Evolutionary conservation across 768 basidiomycete species (phyloP).

Genomic region (Suillus brevipes): DNA sequence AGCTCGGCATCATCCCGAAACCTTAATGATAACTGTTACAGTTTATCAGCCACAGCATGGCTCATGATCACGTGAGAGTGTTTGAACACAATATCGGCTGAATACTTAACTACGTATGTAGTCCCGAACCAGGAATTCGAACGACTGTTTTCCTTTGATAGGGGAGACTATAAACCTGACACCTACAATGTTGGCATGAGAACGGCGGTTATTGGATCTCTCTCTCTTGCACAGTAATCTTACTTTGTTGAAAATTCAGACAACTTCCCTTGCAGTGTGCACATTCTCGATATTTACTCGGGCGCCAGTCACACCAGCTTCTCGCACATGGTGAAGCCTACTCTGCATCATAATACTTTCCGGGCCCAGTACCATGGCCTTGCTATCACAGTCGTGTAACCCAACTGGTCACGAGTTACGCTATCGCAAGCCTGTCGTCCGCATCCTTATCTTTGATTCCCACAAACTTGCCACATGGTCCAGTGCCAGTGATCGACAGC

Average conservation of each 20-base stretch:
- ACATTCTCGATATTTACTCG: background rate
- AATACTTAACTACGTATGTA: no score
- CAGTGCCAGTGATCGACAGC: background rate
- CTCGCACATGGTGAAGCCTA: background rate
- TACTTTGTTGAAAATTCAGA: background rate
- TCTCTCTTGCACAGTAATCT: no score
- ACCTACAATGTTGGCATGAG: no score
- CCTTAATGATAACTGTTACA: conserved; percentile 44
- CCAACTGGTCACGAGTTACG: background rate
- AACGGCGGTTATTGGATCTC: no score
- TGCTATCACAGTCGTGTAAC: background rate
- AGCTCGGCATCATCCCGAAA: conserved; percentile 38
- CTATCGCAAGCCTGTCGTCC: background rate
- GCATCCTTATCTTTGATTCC: conserved; percentile 5
- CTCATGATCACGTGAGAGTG: conserved; percentile 8
- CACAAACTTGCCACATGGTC: conserved; percentile 10
- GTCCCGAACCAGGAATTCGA: no score
- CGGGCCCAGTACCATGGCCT: background rate
- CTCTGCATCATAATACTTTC: background rate
- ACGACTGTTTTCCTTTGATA: no score
- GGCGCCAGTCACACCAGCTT: background rate
- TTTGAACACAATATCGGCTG: no score
- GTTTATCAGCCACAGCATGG: conserved; percentile 38
- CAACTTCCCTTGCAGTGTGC: background rate
- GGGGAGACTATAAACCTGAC: no score